Conservation (phyloP, 192 early-diverging fungal genomes). For the Coemansia sp. region DNA sequence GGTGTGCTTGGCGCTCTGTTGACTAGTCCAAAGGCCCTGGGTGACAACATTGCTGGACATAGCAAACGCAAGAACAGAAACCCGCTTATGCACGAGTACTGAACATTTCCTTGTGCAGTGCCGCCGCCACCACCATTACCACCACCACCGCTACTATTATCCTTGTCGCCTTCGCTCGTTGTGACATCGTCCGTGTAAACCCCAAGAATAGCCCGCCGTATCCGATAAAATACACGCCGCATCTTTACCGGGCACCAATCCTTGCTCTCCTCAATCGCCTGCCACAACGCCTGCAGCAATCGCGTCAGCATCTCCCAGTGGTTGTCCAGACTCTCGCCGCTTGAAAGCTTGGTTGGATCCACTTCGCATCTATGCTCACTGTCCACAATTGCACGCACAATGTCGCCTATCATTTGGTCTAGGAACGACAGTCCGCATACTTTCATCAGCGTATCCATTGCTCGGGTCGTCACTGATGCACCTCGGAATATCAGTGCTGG, state of each 20-base stretch:
- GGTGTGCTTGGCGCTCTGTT: conserved; percentile 56
- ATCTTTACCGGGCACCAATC: conserved; percentile 44
- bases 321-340: conserved; percentile 26
- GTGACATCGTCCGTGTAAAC: conserved; percentile 16
- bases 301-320: conserved; percentile 56
- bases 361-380: conserved; percentile 64
- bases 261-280: conserved; percentile 52
- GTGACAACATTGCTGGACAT: conserved; percentile 72
- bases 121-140: no score
- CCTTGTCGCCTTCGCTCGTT: neutral
- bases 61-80: conserved; percentile 72
- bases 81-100: conserved; percentile 59
- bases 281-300: conserved; percentile 52
- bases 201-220: conserved; percentile 19
- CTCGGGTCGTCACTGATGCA: conserved; percentile 66
- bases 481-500: conserved; percentile 57
- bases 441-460: conserved; percentile 71
- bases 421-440: conserved; percentile 62
- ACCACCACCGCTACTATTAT: no score
- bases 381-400: conserved; percentile 58
- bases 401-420: conserved; percentile 65
- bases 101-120: conserved; percentile 16
- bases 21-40: conserved; percentile 72
- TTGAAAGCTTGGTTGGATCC: conserved; percentile 49
- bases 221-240: conserved; percentile 37